phyloP scores from a whole-genome alignment of 2,329 filamentous ascomycete genomes.

The Grosmannia huntii region DNA sequence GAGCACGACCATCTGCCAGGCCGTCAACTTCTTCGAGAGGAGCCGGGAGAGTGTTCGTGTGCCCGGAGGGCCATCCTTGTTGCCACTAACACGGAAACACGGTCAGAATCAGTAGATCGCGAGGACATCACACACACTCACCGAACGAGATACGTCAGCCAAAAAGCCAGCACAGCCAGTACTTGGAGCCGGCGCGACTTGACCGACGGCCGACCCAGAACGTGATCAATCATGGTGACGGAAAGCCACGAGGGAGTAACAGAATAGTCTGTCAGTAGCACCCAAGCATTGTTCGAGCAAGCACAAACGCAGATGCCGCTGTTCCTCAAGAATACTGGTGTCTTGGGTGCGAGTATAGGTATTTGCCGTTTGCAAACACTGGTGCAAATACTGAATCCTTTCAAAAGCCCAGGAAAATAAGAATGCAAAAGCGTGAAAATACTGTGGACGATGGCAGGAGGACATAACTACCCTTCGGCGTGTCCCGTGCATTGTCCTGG shows the following conservation, averaged over 20 bases:
- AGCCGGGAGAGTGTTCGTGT: constrained; percentile 58
- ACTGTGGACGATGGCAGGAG: neutral
- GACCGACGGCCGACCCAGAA: constrained; percentile 78
- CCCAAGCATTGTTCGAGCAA: neutral
- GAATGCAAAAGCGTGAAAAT: neutral
- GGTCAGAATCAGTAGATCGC: neutral
- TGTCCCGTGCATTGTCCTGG: neutral
- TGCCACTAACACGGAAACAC: constrained; percentile 47
- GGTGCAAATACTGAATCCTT: neutral
- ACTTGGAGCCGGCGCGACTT: constrained; percentile 90
- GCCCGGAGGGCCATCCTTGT: constrained; percentile 77
- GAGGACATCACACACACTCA: constrained; percentile 25
- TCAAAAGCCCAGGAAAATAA: neutral
- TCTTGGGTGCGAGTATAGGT: neutral
- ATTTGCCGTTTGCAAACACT: neutral
- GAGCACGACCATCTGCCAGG: constrained; percentile 80
- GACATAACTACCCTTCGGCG: neutral
- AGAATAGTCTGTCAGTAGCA: neutral
- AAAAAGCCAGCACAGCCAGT: constrained; percentile 79
- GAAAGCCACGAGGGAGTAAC: neutral
- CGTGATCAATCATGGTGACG: constrained; percentile 60
- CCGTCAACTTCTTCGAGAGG: constrained; percentile 59
- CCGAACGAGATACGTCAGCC: constrained; percentile 74
- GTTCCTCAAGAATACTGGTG: neutral
- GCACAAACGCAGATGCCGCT: neutral